Evolutionary conservation across 371 early-diverging fungal genomes (phyloP).

Genomic region (Haplosporangium sp.): DNA sequence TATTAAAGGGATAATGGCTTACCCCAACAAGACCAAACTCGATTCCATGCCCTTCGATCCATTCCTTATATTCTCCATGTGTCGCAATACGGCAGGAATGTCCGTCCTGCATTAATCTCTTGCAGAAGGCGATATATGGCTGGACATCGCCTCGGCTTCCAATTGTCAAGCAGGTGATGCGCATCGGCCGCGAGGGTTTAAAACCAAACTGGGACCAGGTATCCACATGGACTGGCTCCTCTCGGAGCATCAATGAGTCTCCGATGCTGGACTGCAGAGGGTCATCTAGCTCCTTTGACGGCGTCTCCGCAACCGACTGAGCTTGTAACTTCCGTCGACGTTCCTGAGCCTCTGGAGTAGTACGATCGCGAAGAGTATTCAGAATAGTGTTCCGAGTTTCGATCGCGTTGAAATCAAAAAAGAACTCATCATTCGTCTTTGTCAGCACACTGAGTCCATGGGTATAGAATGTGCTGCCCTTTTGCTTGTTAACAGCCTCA

Average conservation of each 20-base stretch:
- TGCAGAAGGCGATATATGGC: conserved; percentile 86
- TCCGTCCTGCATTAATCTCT: conserved; percentile 77
- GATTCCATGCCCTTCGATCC: conserved; percentile 82
- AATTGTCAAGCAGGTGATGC: conserved; percentile 83
- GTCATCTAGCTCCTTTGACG: conserved; percentile 32
- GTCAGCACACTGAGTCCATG: conserved; percentile 58
- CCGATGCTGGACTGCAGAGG: conserved; percentile 22
- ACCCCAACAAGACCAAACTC: conserved; percentile 81
- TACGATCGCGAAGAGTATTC: conserved; percentile 29
- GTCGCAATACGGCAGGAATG: conserved; percentile 83
- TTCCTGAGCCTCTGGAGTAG: conserved; percentile 39
- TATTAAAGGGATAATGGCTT: conserved; percentile 33
- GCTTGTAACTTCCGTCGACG: conserved; percentile 27
- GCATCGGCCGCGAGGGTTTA: conserved; percentile 64
- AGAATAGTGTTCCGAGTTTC: conserved; percentile 51
- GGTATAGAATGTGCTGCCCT: conserved; percentile 52
- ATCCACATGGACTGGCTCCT: conserved; percentile 43
- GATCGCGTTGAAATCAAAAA: conserved; percentile 62
- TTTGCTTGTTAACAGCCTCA: conserved; percentile 38
- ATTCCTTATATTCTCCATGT: conserved; percentile 78
- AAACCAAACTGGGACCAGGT: conserved; percentile 31
- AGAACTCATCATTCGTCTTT: conserved; percentile 57
- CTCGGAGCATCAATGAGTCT: conserved; percentile 39
- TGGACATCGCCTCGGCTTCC: conserved; percentile 92
- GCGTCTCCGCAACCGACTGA: conserved; percentile 23